phyloP scores from a whole-genome alignment of 2,329 filamentous ascomycete genomes.

The Drechslerella dactyloides region DNA sequence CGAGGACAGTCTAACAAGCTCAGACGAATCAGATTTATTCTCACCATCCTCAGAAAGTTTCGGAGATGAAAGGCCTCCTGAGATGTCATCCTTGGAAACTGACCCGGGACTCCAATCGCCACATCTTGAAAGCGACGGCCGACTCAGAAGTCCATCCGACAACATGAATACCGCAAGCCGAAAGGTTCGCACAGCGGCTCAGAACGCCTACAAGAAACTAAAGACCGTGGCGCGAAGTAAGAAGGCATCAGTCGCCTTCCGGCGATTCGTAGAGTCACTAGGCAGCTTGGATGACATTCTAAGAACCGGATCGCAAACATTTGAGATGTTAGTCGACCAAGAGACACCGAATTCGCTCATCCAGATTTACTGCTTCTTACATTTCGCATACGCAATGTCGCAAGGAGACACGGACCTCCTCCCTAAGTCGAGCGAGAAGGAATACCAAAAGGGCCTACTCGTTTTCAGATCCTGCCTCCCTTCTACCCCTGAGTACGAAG shows the following conservation, averaged over 20 bases:
- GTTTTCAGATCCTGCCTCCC: slow-evolving; percentile 45
- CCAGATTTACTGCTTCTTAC: slow-evolving; percentile 49
- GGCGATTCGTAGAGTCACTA: slow-evolving; percentile 36
- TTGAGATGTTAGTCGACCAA: slow-evolving; percentile 41
- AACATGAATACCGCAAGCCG: slow-evolving; percentile 29
- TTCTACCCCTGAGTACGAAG: slow-evolving; percentile 37
- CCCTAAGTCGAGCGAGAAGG: slow-evolving; percentile 27
- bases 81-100: background rate
- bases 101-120: slow-evolving; percentile 4
- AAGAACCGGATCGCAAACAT: slow-evolving; percentile 42
- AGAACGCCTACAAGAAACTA: slow-evolving; percentile 44
- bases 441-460: slow-evolving; percentile 34
- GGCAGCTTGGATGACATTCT: slow-evolving; percentile 41
- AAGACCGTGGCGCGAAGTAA: slow-evolving; percentile 29
- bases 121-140: slow-evolving; percentile 10
- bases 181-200: slow-evolving; percentile 41
- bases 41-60: background rate
- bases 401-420: slow-evolving; percentile 44
- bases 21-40: background rate
- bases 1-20: slow-evolving; percentile 9
- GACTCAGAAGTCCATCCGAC: slow-evolving; percentile 25
- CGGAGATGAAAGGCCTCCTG: background rate
- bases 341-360: slow-evolving; percentile 42
- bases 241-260: slow-evolving; percentile 37
- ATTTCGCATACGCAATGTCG: slow-evolving; percentile 50